Base-by-base conservation (phyloP, 768 basidiomycete genomes). In the Lyophyllum atratum region DNA sequence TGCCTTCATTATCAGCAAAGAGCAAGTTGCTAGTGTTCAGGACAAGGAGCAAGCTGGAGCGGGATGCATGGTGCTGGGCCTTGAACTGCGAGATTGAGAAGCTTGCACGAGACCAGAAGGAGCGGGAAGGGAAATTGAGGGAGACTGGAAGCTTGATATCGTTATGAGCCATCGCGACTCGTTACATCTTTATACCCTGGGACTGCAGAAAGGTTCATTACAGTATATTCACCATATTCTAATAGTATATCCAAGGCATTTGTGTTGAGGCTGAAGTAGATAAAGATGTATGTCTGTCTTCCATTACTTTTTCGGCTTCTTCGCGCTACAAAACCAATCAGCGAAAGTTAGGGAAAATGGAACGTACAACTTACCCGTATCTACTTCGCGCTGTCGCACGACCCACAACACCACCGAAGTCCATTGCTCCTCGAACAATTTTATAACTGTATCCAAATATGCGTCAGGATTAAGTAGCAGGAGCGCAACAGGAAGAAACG, bases 21-120 rank as follows among this genome's bases (percentile, higher is more conserved):
- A 74, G 83, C 58, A 86, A 87, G 68, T 63, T 86, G 54, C 64
- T 81, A 15, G 80, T 94, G 1, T 88, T 90, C 63, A 81, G 85
- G 59, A 86, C 89, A 50, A 79, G 94, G 67, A 93, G 85, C 66
- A 86, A 87, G 73, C 76, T 98, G 34, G 96, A 98, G 71, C 78
- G 95, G 26, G 95, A 98, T 70, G 81, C 88, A 26, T 98, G 95
- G 95, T 93, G 93, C 64, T 97, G 92, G 90, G 93, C 92, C 0
- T 73, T 98, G 63, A 94, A 92, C 59, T 83, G 83, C 44, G 93
- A 96, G 74, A 93, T 97, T 59, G 94, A 98, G 72, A 86, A 85
- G 68, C 73, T 90, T 14, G 84, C 84, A 37, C 77, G 92, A 66
- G 72, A 73, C 9, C 84, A 86, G 64, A 74, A 67, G 59, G 82